Conservation (phyloP, 2,329 filamentous ascomycete genomes). For the Westerdykella sp. region DNA sequence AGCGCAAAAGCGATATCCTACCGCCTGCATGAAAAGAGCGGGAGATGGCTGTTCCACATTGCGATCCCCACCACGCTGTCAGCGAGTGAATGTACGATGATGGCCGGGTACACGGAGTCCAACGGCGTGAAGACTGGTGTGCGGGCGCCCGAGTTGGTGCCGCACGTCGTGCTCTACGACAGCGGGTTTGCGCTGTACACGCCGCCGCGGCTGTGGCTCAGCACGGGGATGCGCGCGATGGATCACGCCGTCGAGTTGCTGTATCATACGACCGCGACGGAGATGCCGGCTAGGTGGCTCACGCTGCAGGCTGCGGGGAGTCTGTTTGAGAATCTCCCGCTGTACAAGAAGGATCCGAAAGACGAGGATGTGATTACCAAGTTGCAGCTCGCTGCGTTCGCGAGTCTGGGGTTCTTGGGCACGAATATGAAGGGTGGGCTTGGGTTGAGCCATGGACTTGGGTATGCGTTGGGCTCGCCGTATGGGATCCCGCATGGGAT, state of each 20-base stretch:
- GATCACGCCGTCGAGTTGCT: constrained; percentile 52
- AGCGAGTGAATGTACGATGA: constrained; percentile 51
- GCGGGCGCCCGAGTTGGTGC: constrained; percentile 38
- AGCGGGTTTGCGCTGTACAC: constrained; percentile 47
- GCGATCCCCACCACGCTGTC: constrained; percentile 39
- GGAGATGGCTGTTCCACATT: constrained; percentile 35
- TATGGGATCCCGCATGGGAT: constrained; percentile 53
- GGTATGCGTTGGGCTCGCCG: constrained; percentile 50
- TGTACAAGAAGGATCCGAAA: constrained; percentile 42
- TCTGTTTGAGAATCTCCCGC: constrained; percentile 45
- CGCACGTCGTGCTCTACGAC: constrained; percentile 50
- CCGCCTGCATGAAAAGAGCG: constrained; percentile 29
- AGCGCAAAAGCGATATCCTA: constrained; percentile 35
- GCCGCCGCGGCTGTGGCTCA: constrained; percentile 45
- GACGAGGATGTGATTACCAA: constrained; percentile 47
- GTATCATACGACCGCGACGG: constrained; percentile 48
- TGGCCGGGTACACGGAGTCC: constrained; percentile 47
- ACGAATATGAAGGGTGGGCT: constrained; percentile 47
- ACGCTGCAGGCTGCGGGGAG: constrained; percentile 41
- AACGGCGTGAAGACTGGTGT: constrained; percentile 48
- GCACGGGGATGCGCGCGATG: constrained; percentile 49
- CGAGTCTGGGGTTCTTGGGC: constrained; percentile 46
- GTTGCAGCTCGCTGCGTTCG: constrained; percentile 49
- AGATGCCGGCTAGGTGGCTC: constrained; percentile 47
- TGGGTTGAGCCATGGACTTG: constrained; percentile 44